Conservation (phyloP, 345 rosid species). For the Hypericum androsaemum region DNA sequence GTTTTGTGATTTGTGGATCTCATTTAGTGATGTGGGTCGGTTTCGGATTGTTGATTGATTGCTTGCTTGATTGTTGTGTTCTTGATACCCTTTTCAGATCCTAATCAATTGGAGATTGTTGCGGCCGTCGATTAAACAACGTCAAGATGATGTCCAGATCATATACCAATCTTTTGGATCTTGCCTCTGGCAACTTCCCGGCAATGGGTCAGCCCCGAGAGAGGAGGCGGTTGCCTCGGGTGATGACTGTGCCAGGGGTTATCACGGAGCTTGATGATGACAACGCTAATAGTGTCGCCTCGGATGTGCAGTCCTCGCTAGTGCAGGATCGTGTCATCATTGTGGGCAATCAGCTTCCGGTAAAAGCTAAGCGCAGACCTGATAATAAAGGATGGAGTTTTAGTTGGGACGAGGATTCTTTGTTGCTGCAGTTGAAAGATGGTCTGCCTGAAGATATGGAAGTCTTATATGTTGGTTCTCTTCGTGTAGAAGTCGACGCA, state of each 20-base stretch:
- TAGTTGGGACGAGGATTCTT: too few species aligned
- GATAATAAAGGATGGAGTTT: too few species aligned
- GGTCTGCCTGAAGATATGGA: too few species aligned
- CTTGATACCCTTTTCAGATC: constrained; percentile 35
- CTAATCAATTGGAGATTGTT: constrained; percentile 14
- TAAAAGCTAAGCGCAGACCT: too few species aligned
- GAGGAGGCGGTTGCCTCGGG: constrained; percentile 54
- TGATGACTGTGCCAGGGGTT: constrained; percentile 62
- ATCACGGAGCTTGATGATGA: too few species aligned
- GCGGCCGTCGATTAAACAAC: constrained; percentile 9
- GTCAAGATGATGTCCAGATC: constrained; percentile 58
- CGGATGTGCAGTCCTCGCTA: too few species aligned
- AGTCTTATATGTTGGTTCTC: too few species aligned
- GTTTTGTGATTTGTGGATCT: constrained; percentile 14
- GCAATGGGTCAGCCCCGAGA: constrained; percentile 45
- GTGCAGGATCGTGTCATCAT: too few species aligned
- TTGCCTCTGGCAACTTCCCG: constrained; percentile 70
- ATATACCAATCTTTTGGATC: constrained; percentile 71
- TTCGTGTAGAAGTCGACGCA: too few species aligned
- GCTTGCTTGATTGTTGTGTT: constrained; percentile 12
- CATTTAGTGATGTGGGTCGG: constrained; percentile 4
- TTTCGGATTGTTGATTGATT: constrained; percentile 6
- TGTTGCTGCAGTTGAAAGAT: too few species aligned
- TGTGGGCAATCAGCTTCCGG: too few species aligned
- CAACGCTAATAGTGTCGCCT: too few species aligned